A percentile compares a stretch with the other conserved stretches of the same genome.
Conservation (phyloP, 2,329 filamentous ascomycete genomes). For the Aspergillus niger region DNA sequence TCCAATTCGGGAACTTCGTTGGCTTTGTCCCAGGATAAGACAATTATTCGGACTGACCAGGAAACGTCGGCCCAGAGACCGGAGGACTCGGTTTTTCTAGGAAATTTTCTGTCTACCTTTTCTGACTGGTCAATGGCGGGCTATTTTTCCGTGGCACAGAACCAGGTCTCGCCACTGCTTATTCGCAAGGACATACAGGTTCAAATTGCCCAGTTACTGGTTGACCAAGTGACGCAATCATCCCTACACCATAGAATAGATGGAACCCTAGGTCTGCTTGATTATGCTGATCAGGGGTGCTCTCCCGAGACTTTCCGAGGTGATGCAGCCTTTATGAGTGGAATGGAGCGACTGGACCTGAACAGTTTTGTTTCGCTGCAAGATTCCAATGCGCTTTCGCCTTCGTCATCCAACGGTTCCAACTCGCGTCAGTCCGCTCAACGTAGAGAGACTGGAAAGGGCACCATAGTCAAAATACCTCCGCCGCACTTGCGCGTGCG, state of each 20-base stretch:
- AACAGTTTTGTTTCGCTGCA: constrained; percentile 40
- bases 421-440: constrained; percentile 24
- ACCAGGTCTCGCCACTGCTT: constrained; percentile 34
- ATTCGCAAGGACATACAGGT: constrained; percentile 39
- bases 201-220: constrained; percentile 43
- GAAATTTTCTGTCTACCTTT: constrained; percentile 42
- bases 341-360: constrained; percentile 38
- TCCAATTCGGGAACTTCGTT: constrained; percentile 35
- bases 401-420: constrained; percentile 16
- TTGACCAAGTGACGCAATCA: constrained; percentile 49
- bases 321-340: constrained; percentile 30
- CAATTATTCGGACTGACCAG: constrained; percentile 23
- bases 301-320: constrained; percentile 30
- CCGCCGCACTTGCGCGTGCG: constrained; percentile 58
- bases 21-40: constrained; percentile 32
- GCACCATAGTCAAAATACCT: constrained; percentile 46
- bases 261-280: constrained; percentile 28
- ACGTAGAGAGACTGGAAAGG: constrained; percentile 32
- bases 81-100: constrained; percentile 40
- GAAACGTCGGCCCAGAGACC: constrained; percentile 22
- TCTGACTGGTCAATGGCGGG: constrained; percentile 44
- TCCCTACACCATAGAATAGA: constrained; percentile 42
- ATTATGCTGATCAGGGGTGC: constrained; percentile 30
- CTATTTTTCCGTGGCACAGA: constrained; percentile 41
- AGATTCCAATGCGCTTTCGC: constrained; percentile 24